A percentile compares a stretch with the other conserved stretches of the same genome.
Evolutionary conservation across 352 stramenopile genomes (phyloP).

Genomic region (Pythium monospermum): DNA sequence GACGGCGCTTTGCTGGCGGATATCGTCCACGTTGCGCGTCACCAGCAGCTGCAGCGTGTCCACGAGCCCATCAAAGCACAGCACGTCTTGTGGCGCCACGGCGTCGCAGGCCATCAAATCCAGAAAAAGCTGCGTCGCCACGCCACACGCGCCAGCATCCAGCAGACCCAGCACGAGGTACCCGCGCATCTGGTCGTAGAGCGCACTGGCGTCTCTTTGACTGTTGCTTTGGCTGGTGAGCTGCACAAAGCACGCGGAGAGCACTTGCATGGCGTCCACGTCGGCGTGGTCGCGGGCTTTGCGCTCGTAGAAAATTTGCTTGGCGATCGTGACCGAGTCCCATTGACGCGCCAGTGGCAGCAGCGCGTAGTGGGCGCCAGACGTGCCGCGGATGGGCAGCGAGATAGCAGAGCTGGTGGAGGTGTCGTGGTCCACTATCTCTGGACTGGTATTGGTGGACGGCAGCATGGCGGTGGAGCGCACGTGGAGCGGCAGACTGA

Average conservation of each 20-base stretch:
- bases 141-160: slow-evolving; percentile 30
- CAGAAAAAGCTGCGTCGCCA: slow-evolving; percentile 29
- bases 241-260: slow-evolving; percentile 54
- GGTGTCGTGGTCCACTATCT: background rate
- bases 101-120: background rate
- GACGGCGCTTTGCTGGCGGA: slow-evolving; percentile 51
- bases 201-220: slow-evolving; percentile 19
- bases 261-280: slow-evolving; percentile 36
- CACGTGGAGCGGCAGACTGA: slow-evolving; percentile 45
- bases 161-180: slow-evolving; percentile 43
- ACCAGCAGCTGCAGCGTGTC: slow-evolving; percentile 42
- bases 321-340: slow-evolving; percentile 61
- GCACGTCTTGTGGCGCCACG: slow-evolving; percentile 21
- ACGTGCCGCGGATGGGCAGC: slow-evolving; percentile 50
- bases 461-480: slow-evolving; percentile 34
- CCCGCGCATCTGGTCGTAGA: slow-evolving; percentile 59
- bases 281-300: slow-evolving; percentile 31
- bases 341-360: slow-evolving; percentile 39
- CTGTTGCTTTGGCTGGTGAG: slow-evolving; percentile 18
- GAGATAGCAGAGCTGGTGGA: slow-evolving; percentile 1
- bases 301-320: slow-evolving; percentile 72
- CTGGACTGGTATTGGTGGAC: background rate
- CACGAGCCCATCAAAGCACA: slow-evolving; percentile 30
- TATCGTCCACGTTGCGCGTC: slow-evolving; percentile 43
- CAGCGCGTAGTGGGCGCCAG: slow-evolving; percentile 46